Evolutionary conservation across 768 basidiomycete species (phyloP), one percentile per base, ranked within the genome.

Genomic region (Tulasnella calospora): DNA sequence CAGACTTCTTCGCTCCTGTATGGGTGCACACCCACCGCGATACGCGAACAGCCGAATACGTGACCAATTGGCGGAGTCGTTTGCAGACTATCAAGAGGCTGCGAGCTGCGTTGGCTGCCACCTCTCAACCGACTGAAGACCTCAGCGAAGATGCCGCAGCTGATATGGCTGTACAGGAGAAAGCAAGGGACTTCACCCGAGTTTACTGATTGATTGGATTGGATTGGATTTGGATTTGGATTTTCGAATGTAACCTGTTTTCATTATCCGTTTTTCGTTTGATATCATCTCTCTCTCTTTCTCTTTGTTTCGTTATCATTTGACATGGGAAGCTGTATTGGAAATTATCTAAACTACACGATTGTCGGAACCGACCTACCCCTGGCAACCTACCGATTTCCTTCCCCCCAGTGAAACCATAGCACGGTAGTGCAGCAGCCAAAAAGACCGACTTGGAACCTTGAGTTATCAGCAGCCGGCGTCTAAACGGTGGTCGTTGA

Each of bases 1-100:
- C 94, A 2, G 95, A 97, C 85, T 93, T 96, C 90, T 95, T 97
- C 83, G 92, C 94, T 2, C 90, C 91, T 27, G 90, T 97, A 61
- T 98, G 92, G 82, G 87, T 90, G 76, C 86, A 89, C 79, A 96
- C 94, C 10, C 88, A 91, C 79, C 85, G 86, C 67, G 94, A 94
- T 81, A 93, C 91, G 12, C 84, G 84, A 78, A 88, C 88, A 38
- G 88, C 91, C 23, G 95, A 97, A 82, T 90, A 94, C 81, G 91
- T 90, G 83, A 96, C 95, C 3, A 96, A 95, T 82, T 98, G 96
- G 96, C 89, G 93, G 80, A 86, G 88, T 71, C 89, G 96, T 73
- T 83, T 96, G 80, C 90, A 93, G 81, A 88, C 91, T 1, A 95
- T 98, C 82, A 89, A 91, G 79, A 88, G 92, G 74, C 92, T 46